Evolutionary conservation across 257 asterid genomes (phyloP), one percentile per base, ranked within the genome.

Genomic region (Anisodus acutangulus): DNA sequence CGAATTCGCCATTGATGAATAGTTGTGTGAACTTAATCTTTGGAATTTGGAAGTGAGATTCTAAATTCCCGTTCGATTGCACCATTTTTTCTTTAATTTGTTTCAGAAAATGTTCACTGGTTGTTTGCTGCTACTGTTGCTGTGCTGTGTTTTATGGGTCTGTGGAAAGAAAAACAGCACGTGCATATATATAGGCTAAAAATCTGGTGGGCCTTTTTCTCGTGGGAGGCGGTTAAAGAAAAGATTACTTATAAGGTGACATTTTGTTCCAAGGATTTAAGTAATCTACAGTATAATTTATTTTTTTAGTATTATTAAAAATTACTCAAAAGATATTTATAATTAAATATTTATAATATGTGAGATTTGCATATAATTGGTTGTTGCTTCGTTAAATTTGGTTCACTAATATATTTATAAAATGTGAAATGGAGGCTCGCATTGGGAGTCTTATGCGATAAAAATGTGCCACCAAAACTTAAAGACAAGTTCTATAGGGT

Each of bases 1-100:
- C 82, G 55, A 88, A 88, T 37, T 88, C 85, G 3, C 90, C 90
- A 84, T 88, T 86, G 84, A 88, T 88, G 86, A 88, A 88, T 35
- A 88, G 89, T 84, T 88, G 55, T 12, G 90, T 86, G 57, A 86
- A 88, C 85, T 88, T 88, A 49, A 88, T 82, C 35, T 78, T 80
- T 13, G 90, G 87, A 54, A 88, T 62, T 67, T 86, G 83, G 2
- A 19, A 26, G 1, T 12, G 68, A 8, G 31, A 9, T 12, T 78
- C 90, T 59, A 26, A 31, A 16, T 45, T 67, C 3, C 87, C 87
- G 37, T 84, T 86, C 11, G 57, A 81, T n/a, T 84, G 12, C 45
- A 22, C 87, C 54, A 78, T 62, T 64, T 74, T 5, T 17, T 43
- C 41, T 31, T 26, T 3, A 41, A 41, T 41, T 41, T 41, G 45